Conservation (phyloP, 192 early-diverging fungal species). For the Thamnidium elegans region DNA sequence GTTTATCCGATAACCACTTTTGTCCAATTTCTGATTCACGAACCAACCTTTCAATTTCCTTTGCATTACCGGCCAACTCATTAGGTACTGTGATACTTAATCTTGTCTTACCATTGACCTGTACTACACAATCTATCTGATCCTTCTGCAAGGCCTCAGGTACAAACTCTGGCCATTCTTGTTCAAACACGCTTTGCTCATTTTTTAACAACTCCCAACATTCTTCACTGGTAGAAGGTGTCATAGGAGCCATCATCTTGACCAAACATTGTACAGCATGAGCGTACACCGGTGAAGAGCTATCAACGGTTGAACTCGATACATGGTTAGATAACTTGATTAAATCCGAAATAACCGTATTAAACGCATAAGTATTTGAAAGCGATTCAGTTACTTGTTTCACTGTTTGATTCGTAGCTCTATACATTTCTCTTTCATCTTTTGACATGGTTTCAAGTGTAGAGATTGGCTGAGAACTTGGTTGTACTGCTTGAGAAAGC, state of each 20-base stretch:
- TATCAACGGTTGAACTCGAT: background rate
- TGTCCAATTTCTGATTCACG: conserved; percentile 38
- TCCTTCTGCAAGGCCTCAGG: conserved; percentile 48
- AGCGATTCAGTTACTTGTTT: conserved; percentile 53
- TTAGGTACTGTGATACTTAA: conserved; percentile 55
- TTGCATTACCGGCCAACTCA: conserved; percentile 31
- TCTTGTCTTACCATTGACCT: conserved; percentile 77
- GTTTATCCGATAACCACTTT: conserved; percentile 56
- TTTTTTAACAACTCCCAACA: conserved; percentile 55
- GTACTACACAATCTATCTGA: conserved; percentile 50
- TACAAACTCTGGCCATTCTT: conserved; percentile 58
- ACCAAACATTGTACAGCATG: conserved; percentile 54
- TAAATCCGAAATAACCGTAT: conserved; percentile 80
- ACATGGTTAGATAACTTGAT: conserved; percentile 71
- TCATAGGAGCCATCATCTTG: conserved; percentile 72
- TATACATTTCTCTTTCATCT: conserved; percentile 52
- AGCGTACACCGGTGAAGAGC: conserved; percentile 49
- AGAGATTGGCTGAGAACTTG: too few relatives aligned
- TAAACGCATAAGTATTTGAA: conserved; percentile 48
- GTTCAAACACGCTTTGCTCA: conserved; percentile 47
- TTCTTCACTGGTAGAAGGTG: conserved; percentile 73
- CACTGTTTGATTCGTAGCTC: conserved; percentile 49
- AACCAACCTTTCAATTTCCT: conserved; percentile 43
- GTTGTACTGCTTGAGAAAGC: conserved; percentile 14
- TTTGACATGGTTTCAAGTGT: conserved; percentile 35